Conservation (phyloP, 2,329 filamentous ascomycete genomes). For the Paracorniculantispora psalliotae region DNA sequence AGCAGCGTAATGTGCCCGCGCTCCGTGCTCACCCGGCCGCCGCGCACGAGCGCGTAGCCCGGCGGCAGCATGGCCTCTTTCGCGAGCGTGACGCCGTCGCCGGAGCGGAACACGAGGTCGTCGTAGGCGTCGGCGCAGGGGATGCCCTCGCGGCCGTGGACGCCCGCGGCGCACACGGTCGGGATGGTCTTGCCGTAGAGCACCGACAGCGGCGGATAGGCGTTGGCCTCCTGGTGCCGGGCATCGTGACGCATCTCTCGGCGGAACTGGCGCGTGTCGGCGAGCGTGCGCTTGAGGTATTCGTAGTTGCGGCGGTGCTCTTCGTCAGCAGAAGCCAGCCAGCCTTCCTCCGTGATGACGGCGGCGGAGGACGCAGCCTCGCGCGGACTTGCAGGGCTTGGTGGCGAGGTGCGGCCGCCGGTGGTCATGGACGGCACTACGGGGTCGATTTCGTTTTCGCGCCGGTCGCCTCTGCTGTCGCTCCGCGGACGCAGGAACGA, state of each 20-base stretch:
- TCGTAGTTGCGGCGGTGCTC: conserved; percentile 35
- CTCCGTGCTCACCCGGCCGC: conserved; percentile 73
- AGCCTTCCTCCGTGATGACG: conserved; percentile 15
- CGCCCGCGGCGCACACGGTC: conserved; percentile 76
- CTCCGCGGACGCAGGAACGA: conserved; percentile 38
- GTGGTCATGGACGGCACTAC: conserved; percentile 23
- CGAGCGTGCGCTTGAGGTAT: conserved; percentile 73
- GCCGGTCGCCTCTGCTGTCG: conserved; percentile 38
- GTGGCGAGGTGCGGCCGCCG: conserved; percentile 18
- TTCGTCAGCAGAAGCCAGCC: conserved; percentile 18
- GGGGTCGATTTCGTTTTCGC: conserved; percentile 35
- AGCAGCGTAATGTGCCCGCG: conserved; percentile 83
- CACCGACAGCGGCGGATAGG: conserved; percentile 75
- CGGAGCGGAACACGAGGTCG: conserved; percentile 77
- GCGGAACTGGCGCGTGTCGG: conserved; percentile 70
- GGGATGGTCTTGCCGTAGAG: conserved; percentile 85
- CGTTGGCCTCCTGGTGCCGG: conserved; percentile 57
- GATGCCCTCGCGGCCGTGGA: conserved; percentile 69
- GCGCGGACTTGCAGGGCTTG: no score
- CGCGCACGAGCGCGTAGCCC: conserved; percentile 69
- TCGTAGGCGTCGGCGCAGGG: conserved; percentile 75
- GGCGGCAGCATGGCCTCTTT: conserved; percentile 78
- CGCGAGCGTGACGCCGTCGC: conserved; percentile 85
- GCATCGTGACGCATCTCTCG: conserved; percentile 61
- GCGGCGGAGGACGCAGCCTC: background rate